Percentiles rank a stretch among this genome's conserved stretches.
phyloP scores from a whole-genome alignment of 345 rosid species.

The Kernera saxatilis region DNA sequence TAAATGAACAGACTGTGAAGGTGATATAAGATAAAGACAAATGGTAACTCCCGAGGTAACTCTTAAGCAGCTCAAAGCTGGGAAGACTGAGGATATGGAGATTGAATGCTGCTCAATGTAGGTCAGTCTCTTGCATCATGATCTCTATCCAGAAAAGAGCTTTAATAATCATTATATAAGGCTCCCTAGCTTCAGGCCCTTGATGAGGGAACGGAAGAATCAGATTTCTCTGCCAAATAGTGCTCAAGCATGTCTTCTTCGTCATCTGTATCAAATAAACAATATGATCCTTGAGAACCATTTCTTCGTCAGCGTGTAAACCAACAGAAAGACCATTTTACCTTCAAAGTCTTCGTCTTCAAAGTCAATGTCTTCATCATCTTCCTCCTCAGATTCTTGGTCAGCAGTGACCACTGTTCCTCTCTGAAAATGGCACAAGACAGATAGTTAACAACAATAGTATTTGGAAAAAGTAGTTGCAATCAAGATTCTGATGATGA shows the following conservation, averaged over 20 bases:
- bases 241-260: slow-evolving; percentile 97
- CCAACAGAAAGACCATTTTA: slow-evolving; percentile 16
- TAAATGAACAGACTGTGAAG: slow-evolving; percentile 6
- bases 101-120: slow-evolving; percentile 5
- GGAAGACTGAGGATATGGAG: slow-evolving; percentile 16
- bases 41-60: slow-evolving; percentile 5
- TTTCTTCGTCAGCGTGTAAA: neutral
- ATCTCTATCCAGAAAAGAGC: slow-evolving; percentile 19
- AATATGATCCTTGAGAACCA: neutral
- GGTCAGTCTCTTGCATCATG: slow-evolving; percentile 8
- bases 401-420: slow-evolving; percentile 49
- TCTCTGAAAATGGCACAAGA: slow-evolving; percentile 48
- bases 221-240: slow-evolving; percentile 85
- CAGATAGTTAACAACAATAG: neutral
- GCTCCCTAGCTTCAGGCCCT: slow-evolving; percentile 37
- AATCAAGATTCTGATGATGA: neutral
- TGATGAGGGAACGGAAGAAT: slow-evolving; percentile 51
- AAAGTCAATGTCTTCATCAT: slow-evolving; percentile 83
- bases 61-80: slow-evolving; percentile 22
- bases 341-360: slow-evolving; percentile 97
- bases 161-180: neutral
- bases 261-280: slow-evolving; percentile 46
- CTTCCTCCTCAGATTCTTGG: slow-evolving; percentile 65
- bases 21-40: neutral
- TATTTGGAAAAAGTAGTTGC: neutral